Percentiles rank a stretch among this genome's conserved stretches.
Conservation (phyloP, 345 rosid genomes). For the Acer campestre region DNA sequence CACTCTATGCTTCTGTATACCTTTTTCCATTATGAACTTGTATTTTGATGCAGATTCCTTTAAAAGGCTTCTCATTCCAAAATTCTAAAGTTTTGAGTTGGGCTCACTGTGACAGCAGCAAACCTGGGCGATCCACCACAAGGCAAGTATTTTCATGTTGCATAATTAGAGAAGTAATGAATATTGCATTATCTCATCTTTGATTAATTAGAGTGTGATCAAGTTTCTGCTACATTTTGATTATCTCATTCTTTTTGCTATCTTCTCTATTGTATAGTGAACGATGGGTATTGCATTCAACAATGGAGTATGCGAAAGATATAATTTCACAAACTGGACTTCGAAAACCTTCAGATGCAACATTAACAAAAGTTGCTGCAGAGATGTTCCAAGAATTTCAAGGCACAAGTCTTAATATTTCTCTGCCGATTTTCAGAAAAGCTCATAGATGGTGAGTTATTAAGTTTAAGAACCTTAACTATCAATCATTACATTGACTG, state of each 20-base stretch:
- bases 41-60: conserved; percentile 56
- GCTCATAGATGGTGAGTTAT: conserved; percentile 81
- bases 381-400: conserved; percentile 71
- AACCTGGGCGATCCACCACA: conserved; percentile 72
- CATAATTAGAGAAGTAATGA: not conserved
- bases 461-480: not conserved
- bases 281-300: conserved; percentile 85
- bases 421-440: conserved; percentile 73
- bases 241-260: not conserved
- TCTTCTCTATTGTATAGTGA: conserved; percentile 43
- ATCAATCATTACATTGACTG: not conserved
- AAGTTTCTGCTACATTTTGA: not conserved
- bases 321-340: conserved; percentile 65
- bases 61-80: conserved; percentile 62
- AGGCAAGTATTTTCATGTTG: conserved; percentile 36
- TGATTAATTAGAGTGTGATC: conserved; percentile 6
- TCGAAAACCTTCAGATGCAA: conserved; percentile 59
- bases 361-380: conserved; percentile 53
- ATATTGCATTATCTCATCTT: not conserved
- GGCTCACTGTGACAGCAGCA: conserved; percentile 78
- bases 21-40: not conserved
- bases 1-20: not conserved
- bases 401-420: conserved; percentile 49
- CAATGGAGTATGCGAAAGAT: conserved; percentile 55
- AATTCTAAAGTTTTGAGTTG: conserved; percentile 68